phyloP scores from a whole-genome alignment of 129 eudicot genomes.

The Lonicera japonica region DNA sequence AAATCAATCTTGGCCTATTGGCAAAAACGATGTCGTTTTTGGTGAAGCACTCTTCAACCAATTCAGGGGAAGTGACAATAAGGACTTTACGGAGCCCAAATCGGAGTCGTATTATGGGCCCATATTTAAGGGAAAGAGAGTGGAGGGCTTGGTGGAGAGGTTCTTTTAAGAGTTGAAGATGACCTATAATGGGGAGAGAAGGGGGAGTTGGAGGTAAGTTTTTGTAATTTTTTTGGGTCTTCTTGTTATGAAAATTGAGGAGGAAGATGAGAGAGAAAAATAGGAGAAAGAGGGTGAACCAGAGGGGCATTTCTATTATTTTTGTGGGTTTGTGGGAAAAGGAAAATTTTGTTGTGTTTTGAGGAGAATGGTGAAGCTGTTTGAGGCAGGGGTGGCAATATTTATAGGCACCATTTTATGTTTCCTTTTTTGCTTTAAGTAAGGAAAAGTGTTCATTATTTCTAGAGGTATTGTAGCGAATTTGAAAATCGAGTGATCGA shows the following conservation, averaged over 20 bases:
- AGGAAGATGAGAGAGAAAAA: not conserved
- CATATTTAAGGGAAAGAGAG: not conserved
- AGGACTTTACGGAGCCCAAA: not conserved
- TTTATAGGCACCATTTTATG: too few relatives aligned
- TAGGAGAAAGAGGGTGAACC: not conserved
- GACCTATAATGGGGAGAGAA: slow-evolving; percentile 13
- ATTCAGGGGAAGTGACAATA: slow-evolving; percentile 1
- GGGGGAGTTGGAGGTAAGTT: slow-evolving; percentile 12
- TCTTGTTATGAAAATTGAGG: not conserved
- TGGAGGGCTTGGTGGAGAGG: slow-evolving; percentile 1
- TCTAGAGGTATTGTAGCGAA: too few relatives aligned
- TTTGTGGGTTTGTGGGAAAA: not conserved
- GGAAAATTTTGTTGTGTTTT: not conserved
- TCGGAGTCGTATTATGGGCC: slow-evolving; percentile 5
- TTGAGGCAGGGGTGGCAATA: not conserved
- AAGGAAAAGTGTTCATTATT: too few relatives aligned
- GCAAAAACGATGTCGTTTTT: slow-evolving; percentile 8
- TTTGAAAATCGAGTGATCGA: too few relatives aligned
- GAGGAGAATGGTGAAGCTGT: too few relatives aligned
- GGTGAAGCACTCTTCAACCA: slow-evolving; percentile 9
- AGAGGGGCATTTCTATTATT: not conserved
- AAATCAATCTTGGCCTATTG: not conserved
- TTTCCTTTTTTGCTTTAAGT: too few relatives aligned
- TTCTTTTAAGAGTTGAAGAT: slow-evolving; percentile 9
- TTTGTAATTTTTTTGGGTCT: not conserved